Evolutionary conservation across 805 yeast genomes (phyloP).

Genomic region (Cyberlindnera euphorbiae): DNA sequence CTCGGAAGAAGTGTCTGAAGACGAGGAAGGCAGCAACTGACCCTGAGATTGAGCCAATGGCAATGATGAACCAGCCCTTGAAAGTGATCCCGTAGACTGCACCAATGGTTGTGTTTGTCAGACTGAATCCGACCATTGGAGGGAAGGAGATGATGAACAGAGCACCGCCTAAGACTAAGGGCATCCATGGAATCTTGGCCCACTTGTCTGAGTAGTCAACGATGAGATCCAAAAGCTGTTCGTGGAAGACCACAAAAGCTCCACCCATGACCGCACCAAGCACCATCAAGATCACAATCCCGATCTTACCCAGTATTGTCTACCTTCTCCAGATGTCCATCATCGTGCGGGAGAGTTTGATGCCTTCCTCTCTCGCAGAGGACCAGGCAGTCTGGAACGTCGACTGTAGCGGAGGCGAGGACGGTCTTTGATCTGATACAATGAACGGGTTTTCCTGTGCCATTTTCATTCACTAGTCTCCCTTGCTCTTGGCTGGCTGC

Average conservation of each 20-base stretch:
- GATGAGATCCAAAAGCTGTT: conserved; percentile 13
- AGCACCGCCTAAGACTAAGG: conserved; percentile 42
- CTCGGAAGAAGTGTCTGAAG: conserved; percentile 54
- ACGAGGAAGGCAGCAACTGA: conserved; percentile 69
- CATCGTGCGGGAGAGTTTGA: conserved; percentile 1
- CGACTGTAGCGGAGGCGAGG: not conserved
- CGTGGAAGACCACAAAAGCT: conserved; percentile 16
- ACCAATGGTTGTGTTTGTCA: conserved; percentile 64
- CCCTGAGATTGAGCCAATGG: conserved; percentile 65
- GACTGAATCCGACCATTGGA: conserved; percentile 80
- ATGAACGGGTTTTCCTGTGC: conserved; percentile 7
- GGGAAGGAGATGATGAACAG: conserved; percentile 79
- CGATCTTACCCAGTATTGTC: conserved; percentile 14
- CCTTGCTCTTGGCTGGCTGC: no score
- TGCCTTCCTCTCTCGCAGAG: conserved; percentile 3
- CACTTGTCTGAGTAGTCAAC: conserved; percentile 25
- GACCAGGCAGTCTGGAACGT: conserved; percentile 1
- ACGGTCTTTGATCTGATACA: conserved; percentile 1
- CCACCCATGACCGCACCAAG: conserved; percentile 6
- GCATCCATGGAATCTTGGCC: conserved; percentile 29
- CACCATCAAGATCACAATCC: conserved; percentile 1
- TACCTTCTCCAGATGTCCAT: conserved; percentile 14
- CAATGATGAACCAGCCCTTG: conserved; percentile 73
- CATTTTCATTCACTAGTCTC: no score
- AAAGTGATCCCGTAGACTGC: conserved; percentile 74